phyloP scores from a whole-genome alignment of 768 basidiomycete species.

The Leucosporidium yakuticum region DNA sequence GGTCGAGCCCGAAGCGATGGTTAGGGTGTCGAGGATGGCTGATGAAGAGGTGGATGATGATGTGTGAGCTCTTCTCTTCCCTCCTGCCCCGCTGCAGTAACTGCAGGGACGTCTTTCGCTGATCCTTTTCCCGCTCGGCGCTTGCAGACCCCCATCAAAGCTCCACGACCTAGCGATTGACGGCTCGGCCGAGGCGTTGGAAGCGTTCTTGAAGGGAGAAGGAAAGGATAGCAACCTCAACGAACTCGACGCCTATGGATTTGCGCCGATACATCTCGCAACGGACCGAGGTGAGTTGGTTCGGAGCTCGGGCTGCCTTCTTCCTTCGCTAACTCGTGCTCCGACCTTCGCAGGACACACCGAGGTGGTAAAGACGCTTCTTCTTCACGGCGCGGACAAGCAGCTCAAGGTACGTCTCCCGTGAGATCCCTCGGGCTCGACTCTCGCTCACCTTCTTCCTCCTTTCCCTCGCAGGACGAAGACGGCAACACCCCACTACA shows the following conservation, averaged over 20 bases:
- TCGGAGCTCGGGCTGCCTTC: too few species aligned
- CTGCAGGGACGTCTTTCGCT: too few species aligned
- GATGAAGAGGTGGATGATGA: constrained; percentile 17
- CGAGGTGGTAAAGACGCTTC: background rate
- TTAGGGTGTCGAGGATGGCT: constrained; percentile 14
- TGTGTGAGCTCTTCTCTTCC: constrained; percentile 8
- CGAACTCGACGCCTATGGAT: constrained; percentile 27
- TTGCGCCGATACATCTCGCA: constrained; percentile 21
- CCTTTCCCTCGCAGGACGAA: constrained; percentile 12
- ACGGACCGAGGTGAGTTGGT: constrained; percentile 26
- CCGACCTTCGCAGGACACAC: constrained; percentile 3
- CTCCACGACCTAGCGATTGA: constrained; percentile 26
- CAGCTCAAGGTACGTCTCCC: background rate
- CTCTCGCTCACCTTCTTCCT: background rate
- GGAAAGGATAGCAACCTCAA: constrained; percentile 10
- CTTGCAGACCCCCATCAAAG: constrained; percentile 7
- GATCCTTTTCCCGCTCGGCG: too few species aligned
- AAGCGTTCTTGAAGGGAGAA: constrained; percentile 6
- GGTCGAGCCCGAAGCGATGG: constrained; percentile 18
- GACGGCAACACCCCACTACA: constrained; percentile 29
- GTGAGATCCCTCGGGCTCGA: too few species aligned
- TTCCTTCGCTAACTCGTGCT: too few species aligned
- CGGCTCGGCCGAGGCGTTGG: constrained; percentile 6
- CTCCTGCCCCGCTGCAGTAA: background rate
- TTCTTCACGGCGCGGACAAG: constrained; percentile 16